Evolutionary conservation across 1,139 yeast genomes (phyloP), one percentile per base, ranked within the genome.

Genomic region (Barnettozyma hawaiiensis): DNA sequence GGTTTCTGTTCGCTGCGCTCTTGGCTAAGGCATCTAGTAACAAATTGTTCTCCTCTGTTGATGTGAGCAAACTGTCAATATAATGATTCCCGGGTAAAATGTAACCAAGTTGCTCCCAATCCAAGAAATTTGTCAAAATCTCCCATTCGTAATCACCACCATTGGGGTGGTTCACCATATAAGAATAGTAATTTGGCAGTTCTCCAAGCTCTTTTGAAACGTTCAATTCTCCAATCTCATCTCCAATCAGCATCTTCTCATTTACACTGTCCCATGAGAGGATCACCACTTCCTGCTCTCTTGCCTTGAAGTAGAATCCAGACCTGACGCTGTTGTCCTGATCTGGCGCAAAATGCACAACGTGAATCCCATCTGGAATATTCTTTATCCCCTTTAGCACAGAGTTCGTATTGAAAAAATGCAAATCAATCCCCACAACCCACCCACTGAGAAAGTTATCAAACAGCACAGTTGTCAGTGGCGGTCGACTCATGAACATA

Each of bases 391-490:
- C 73, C 39, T 48, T 57, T 35, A 67, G 58, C 11, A 53, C 47
- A 1, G 54, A 43, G 15, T 62, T 65, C 3, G 69, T 46, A 32
- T 63, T 58, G 54, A 69, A 67, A 47, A 65, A 66, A 35, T 62
- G 64, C 10, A 64, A 45, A 45, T 69, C 71, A 10, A 68, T 58
- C 3, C 73, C 73, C 1, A 65, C 52, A 2, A 63, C 51, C 58
- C 66, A 62, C n/a, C 44, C 54, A 2, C 45, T 39, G 1, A 67
- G 66, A 1, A 63, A 39, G 31, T 56, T 54, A 15, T 48, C 43
- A 37, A 62, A 51, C 8, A 61, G 49, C 3, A 63, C 51, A 0
- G 67, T 63, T 0, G 62, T 52, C 38, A 42, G 37, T 2, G 65
- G 64, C 2, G 65, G 66, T 10, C 36, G 26, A 14, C 48, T 44